Base-by-base conservation (phyloP, 331 rosid genomes). In the Quercus lobata region DNA sequence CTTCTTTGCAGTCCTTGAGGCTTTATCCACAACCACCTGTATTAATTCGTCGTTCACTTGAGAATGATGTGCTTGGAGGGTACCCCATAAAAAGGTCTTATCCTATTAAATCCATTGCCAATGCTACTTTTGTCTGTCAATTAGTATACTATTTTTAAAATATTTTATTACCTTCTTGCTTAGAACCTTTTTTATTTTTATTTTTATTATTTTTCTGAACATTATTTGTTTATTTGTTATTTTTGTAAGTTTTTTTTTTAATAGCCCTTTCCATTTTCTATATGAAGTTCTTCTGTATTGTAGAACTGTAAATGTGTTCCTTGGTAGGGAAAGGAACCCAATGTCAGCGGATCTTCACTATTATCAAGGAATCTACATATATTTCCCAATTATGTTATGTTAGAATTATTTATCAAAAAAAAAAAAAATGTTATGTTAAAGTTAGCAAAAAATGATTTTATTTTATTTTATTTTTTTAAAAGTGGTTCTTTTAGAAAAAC, bases 21-120 rank as follows among this genome's bases (percentile, higher is more conserved):
- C 98, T 93, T 82, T 96, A 90, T 83, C 99, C 98, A 57, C 99
- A 95, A 78, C 99, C 99, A 73, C 99, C 99, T 10, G 99, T 95
- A 80, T 83, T 95, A 76, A 95, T 95, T 73, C 99, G 98, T 35
- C 97, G 99, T 63, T 88, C 99, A 82, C 71, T 93, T 74, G 96
- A 83, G 56, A 65, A 86, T 73, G 99, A 95, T 79, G 79, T 69
- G 86, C 96, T 95, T 55, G 98, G 97, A 71, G 81, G 78, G 82
- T 95, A 88, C 86, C 91, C 94, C 24, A 91, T 93, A 77, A 91
- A 84, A 84, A 91, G 95, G 99, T 93, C 29, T 72, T 86, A 81
- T 57, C 78, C 44, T 69, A 32, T 16, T 63, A 41, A 73, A 79
- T 62, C 21, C 44, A 30, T 7, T 15, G 15, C 71, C 30, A 77